Evolutionary conservation across 768 basidiomycete species (phyloP).

Genomic region (Tulasnella sp.): DNA sequence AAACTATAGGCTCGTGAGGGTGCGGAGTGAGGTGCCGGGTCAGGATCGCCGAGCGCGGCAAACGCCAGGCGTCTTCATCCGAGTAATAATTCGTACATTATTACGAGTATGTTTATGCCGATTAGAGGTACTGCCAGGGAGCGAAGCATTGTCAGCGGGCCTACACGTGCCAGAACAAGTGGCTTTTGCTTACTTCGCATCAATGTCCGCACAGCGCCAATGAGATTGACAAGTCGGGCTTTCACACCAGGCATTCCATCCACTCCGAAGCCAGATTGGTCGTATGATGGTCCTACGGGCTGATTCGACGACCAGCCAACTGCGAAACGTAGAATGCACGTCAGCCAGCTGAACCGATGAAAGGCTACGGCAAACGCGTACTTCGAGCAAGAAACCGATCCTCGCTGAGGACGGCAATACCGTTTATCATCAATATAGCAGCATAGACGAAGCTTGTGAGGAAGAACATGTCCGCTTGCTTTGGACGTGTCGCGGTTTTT

Average conservation of each 20-base stretch:
- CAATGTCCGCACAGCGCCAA: constrained; percentile 89
- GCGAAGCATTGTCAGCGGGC: constrained; percentile 15
- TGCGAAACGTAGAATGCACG: constrained; percentile 30
- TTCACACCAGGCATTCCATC: constrained; percentile 63
- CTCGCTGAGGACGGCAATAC: constrained; percentile 90
- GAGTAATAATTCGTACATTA: constrained; percentile 73
- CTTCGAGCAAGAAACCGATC: constrained; percentile 92
- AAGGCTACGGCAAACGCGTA: constrained; percentile 36
- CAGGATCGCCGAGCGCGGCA: neutral
- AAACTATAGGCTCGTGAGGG: constrained; percentile 17
- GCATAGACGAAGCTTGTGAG: constrained; percentile 62
- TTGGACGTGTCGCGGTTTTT: constrained; percentile 22
- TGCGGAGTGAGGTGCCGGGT: neutral
- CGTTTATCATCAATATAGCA: constrained; percentile 80
- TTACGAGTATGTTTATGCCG: constrained; percentile 75
- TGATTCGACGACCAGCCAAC: constrained; percentile 84
- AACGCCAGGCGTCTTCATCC: constrained; percentile 31
- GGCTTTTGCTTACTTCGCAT: constrained; percentile 79
- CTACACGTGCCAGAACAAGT: constrained; percentile 20
- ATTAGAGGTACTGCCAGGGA: constrained; percentile 78
- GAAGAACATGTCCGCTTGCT: constrained; percentile 26
- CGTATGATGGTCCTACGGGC: constrained; percentile 41
- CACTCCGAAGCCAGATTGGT: constrained; percentile 36
- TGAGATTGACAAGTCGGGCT: constrained; percentile 80
- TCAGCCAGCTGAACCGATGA: constrained; percentile 23